Percentiles rank a stretch among this genome's conserved stretches.
Evolutionary conservation across 2,329 filamentous ascomycete genomes (phyloP).

Genomic region (Teratosphaeria nubilosa): DNA sequence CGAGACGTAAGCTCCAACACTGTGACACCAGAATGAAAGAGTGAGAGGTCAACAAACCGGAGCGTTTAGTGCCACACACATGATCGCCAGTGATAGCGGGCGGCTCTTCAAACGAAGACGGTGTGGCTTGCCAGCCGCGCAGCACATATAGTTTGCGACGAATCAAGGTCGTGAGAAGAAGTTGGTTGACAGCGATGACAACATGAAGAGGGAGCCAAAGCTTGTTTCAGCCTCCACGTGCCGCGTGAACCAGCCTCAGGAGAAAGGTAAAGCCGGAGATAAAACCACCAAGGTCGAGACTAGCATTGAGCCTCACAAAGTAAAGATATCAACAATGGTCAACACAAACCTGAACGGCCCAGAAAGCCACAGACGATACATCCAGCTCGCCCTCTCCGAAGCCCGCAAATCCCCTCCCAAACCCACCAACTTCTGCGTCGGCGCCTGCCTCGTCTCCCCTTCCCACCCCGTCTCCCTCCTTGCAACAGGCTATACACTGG

Average conservation of each 20-base stretch:
- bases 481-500: slow-evolving; percentile 79
- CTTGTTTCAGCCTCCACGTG: neutral
- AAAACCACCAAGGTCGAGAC: neutral
- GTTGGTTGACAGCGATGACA: neutral
- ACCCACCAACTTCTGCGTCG: slow-evolving; percentile 87
- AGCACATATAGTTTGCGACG: neutral
- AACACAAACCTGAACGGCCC: neutral
- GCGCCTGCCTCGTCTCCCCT: slow-evolving; percentile 57
- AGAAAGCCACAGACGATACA: slow-evolving; percentile 32
- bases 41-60: neutral
- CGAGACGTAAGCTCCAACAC: neutral
- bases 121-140: neutral
- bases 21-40: neutral
- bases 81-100: neutral
- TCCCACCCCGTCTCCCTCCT: slow-evolving; percentile 48
- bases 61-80: neutral
- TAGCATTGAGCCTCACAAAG: neutral
- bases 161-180: neutral
- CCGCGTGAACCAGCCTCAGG: neutral
- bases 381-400: slow-evolving; percentile 64
- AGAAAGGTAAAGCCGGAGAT: neutral
- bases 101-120: neutral
- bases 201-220: neutral
- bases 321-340: neutral
- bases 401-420: slow-evolving; percentile 73